These are phyloP conservation scores for Elsinoe arachidis DNA, from an alignment of 2,329 filamentous ascomycete species.

Conservation along the genomic window DNA sequence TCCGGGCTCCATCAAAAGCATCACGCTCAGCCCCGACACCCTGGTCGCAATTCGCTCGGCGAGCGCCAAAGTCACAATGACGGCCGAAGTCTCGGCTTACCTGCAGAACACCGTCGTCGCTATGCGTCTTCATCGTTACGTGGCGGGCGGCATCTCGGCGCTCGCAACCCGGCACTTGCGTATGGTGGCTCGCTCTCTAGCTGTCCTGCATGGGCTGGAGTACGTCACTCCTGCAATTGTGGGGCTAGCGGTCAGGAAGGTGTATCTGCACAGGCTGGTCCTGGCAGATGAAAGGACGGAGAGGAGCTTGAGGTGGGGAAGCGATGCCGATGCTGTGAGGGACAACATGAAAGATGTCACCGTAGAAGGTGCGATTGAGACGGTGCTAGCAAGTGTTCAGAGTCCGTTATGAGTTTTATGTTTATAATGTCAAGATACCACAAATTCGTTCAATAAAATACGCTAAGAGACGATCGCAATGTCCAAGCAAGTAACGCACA, in stretches of 20 bases:
- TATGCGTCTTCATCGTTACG: constrained; percentile 77
- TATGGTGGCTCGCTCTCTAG: constrained; percentile 51
- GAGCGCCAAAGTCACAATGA: constrained; percentile 52
- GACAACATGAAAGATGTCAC: constrained; percentile 53
- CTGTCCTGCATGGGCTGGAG: constrained; percentile 68
- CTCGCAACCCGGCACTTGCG: constrained; percentile 68
- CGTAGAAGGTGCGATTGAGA: constrained; percentile 49
- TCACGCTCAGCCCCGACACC: constrained; percentile 22
- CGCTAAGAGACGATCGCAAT: neutral
- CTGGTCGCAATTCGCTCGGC: constrained; percentile 54
- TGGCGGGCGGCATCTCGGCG: constrained; percentile 68
- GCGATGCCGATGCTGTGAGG: constrained; percentile 60
- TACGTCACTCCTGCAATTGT: constrained; percentile 81
- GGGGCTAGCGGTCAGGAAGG: constrained; percentile 70
- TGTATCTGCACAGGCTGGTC: constrained; percentile 76
- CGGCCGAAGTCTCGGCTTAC: constrained; percentile 73
- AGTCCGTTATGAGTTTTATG: constrained; percentile 37
- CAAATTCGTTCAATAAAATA: neutral
- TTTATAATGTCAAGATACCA: neutral
- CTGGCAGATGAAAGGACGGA: constrained; percentile 64
- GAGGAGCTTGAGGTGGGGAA: constrained; percentile 89
- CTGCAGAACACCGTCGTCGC: constrained; percentile 82
- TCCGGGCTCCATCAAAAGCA: neutral
- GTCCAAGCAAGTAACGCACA: neutral
- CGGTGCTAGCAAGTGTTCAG: constrained; percentile 49